Evolutionary conservation across 768 basidiomycete species (phyloP), one percentile per base, ranked within the genome.

Genomic region (Kwoniella europaea): DNA sequence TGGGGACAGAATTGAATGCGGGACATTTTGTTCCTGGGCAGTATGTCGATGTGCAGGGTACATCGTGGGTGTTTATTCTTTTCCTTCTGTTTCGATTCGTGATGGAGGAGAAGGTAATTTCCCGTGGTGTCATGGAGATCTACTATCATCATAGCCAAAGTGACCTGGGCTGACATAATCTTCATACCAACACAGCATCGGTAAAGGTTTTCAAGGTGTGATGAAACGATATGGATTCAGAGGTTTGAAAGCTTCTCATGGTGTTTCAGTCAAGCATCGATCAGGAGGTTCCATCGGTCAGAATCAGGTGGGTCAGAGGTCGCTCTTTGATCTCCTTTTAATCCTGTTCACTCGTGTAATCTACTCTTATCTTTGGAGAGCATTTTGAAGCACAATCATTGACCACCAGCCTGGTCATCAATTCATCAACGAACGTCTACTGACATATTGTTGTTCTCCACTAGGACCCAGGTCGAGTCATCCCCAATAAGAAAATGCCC

Each of bases 401-500:
- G 22, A 16, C 13, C 63, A 27, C 69, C 27, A 27, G 27, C 27
- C 27, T 27, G 27, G 27, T 3, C 27, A 27, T 27, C 27, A 27
- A 27, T 3, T 27, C 27, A 27, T 27, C 27, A 27, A 27, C 27
- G 27, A 27, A 67, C 59, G 78, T 46, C 60, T 69, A 53, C 58
- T 71, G 54, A 10, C 63, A 16, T 71, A 58, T 13, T 3, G 27
- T 41, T 15, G 27, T 13, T 6, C 18, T 42, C 35, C 10, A n/a
- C 15, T 66, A 98, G 94, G 94, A 97, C 78, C 96, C 97, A 27
- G 97, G 97, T 58, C 90, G 97, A 78, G 87, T 98, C 5, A 94
- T 92, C 85, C 97, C 97, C 3, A 97, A 97, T 46, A 97, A 94
- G 86, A 98, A 98, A 86, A 98, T 97, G 96, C 90, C 96, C 10